phyloP scores from a whole-genome alignment of 306 rosid species.

The Delonix regia region DNA sequence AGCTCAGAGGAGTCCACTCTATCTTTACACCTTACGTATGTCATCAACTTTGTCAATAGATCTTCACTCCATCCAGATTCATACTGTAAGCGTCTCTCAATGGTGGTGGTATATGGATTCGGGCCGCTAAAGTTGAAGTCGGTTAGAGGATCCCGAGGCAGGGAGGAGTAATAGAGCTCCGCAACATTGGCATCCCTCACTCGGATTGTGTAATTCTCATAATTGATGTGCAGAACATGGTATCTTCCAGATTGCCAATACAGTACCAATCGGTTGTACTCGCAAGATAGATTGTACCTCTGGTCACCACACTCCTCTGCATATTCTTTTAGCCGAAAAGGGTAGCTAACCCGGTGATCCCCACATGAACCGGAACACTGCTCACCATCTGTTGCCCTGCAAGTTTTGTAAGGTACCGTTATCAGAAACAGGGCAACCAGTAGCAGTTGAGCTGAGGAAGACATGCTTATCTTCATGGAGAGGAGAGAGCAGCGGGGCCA shows the following conservation, averaged over 20 bases:
- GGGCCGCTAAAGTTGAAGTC: too few relatives aligned
- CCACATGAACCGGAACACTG: slow-evolving; percentile 6
- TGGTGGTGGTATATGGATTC: too few relatives aligned
- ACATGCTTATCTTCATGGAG: not conserved
- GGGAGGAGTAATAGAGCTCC: not conserved
- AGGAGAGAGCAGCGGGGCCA: not conserved
- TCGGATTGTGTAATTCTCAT: not conserved
- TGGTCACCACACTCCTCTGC: not conserved
- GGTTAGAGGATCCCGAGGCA: not conserved
- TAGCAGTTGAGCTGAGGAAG: not conserved
- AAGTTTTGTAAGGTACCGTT: not conserved
- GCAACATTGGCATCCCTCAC: too few relatives aligned
- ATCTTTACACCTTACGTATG: too few relatives aligned
- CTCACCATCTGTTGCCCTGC: not conserved
- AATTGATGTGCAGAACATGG: not conserved
- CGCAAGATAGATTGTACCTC: not conserved
- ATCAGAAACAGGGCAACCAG: not conserved
- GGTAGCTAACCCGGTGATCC: slow-evolving; percentile 21
- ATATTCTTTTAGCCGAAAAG: slow-evolving; percentile 17
- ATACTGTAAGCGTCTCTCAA: too few relatives aligned
- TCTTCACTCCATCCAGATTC: too few relatives aligned
- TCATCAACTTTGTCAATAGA: too few relatives aligned
- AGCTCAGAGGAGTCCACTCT: too few relatives aligned
- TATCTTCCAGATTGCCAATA: not conserved
- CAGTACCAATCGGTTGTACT: not conserved